Base-by-base conservation (phyloP, 2,329 filamentous ascomycete genomes). In the Cercospora zeae-maydis region DNA sequence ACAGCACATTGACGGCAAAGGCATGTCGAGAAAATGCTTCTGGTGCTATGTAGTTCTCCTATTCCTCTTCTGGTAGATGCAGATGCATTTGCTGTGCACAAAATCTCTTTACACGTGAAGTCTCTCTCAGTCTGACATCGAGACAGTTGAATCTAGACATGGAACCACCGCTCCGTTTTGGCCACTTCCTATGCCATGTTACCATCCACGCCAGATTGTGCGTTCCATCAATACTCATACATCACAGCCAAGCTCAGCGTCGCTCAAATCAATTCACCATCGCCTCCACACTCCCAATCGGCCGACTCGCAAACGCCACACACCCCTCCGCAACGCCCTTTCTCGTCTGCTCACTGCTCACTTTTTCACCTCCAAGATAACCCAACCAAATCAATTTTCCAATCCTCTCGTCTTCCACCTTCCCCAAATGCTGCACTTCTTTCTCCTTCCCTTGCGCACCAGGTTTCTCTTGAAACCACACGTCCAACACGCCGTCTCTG, bases 331-430 rank as follows among this genome's bases (percentile, higher is more conserved):
- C 89, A 56, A 99, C 89, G 69, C 85, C 96, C 77, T 86, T 82
- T 69, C 93, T 84, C 14, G 92, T 91, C 2, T 84, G 82, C 75
- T 96, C 92, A 66, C 91, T 96, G 31, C 92, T 92, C 9, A 97
- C 92, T 71, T 88, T 92, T 75, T 86, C 89, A 0, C 95, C 95
- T 4, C 86, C 91, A 33, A 99, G 80, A 77, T 96, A 99, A 69
- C 93, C 89, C 74, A 97, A 78, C 93, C 93, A 98, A 21, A 98
- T 79, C 63, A 93, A 79, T 62, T 90, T 85, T 61, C 89, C 89
- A 11, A 99, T 81, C 59, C 93, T 82, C 79, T 95, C 90, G 73
- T 98, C 95, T 0, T 77, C 71, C 0, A 98, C 86, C 0, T 82
- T 79, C 1, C 95, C 95, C 69, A 98, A 75, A 74, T 75, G 83